A percentile compares a stretch with the other conserved stretches of the same genome.
These are phyloP conservation scores for Extremus antarcticus DNA, from an alignment of 495 filamentous ascomycete species.

Conservation along the genomic window DNA sequence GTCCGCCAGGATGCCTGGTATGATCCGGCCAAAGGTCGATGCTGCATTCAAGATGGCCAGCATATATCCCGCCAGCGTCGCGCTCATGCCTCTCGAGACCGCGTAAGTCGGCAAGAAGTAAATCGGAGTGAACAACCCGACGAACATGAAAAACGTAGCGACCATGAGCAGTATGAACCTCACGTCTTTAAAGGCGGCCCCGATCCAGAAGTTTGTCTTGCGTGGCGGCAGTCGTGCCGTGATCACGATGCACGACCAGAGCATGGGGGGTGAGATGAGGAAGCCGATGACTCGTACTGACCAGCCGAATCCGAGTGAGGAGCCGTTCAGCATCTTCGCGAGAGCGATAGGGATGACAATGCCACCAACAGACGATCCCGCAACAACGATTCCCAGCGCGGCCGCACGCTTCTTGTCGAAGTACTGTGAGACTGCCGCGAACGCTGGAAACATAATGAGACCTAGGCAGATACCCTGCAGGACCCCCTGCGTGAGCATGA, in stretches of 20 bases:
- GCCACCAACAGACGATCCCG: conserved; percentile 48
- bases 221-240: conserved; percentile 35
- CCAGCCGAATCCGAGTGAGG: conserved; percentile 39
- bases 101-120: neutral
- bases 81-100: neutral
- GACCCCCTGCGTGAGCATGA: conserved; percentile 37
- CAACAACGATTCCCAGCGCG: conserved; percentile 51
- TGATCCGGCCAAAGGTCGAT: neutral
- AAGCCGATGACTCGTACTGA: conserved; percentile 48
- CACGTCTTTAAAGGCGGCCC: neutral
- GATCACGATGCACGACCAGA: conserved; percentile 43
- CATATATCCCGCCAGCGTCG: neutral
- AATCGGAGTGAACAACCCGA: neutral
- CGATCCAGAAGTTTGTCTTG: neutral
- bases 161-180: neutral
- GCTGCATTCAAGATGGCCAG: neutral
- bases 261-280: conserved; percentile 43
- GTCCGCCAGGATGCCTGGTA: conserved; percentile 6
- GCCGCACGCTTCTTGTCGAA: conserved; percentile 49
- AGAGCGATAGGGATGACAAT: conserved; percentile 53
- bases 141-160: neutral
- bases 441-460: conserved; percentile 47
- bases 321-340: conserved; percentile 34
- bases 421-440: conserved; percentile 53
- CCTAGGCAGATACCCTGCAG: conserved; percentile 46